Evolutionary conservation across 352 stramenopile genomes (phyloP), one percentile per base, ranked within the genome.

Genomic region (Phytophthora pini): DNA sequence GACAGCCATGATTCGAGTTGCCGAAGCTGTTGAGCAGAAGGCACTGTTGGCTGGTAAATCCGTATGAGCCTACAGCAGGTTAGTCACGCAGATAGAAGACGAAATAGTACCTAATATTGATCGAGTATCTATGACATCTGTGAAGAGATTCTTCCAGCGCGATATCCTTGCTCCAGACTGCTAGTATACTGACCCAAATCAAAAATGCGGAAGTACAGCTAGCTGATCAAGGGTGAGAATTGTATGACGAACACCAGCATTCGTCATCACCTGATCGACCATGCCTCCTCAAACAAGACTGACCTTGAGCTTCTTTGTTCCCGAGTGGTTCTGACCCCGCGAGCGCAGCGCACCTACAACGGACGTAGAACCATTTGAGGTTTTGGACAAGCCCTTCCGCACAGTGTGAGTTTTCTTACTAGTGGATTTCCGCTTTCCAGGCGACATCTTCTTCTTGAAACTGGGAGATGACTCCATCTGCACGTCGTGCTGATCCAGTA

Each of bases 341-440:
- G 76, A 80, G 6, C 76, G 79, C 41, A 92, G 64, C 17, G 74
- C 73, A 54, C 82, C 77, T 73, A 83, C 74, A 38, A 87, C 60
- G 36, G 80, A 84, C 32, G 69, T 74, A 58, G 76, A 72, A 53
- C 49, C 45, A 52, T 58, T 75, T 81, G 73, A 81, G 57, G 70
- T 68, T 61, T 82, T 79, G 41, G 62, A 64, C 29, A 67, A 50
- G 32, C 74, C 68, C 53, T 89, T 87, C 11, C 60, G 61, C 55
- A 79, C 61, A 70, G 59, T 55, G n/a, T 77, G 67, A 74, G 56
- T 67, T 64, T 73, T 77, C 74, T 77, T 88, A 61, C 56, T 72
- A 5, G 57, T 70, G 13, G 68, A 41, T 62, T 90, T 89, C 41
- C 77, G 76, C 50, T 92, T 92, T 12, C 72, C 70, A n/a, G 79